Percentiles rank a stretch among this genome's conserved stretches.
phyloP scores from a whole-genome alignment of 2,329 filamentous ascomycete species.

The Exutisphaerella laricina region DNA sequence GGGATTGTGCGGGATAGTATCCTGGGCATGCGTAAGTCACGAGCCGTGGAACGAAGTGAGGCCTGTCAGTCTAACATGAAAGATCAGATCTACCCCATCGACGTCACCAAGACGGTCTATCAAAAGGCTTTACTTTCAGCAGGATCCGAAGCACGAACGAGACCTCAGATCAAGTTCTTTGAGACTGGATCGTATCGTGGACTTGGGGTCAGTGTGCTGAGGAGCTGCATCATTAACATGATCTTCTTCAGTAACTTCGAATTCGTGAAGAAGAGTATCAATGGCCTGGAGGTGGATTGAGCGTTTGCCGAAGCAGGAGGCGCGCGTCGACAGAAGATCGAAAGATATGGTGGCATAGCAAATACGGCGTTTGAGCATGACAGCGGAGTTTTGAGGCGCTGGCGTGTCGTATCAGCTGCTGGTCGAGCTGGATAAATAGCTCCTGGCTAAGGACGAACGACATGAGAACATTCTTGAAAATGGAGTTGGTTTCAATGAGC shows the following conservation, averaged over 20 bases:
- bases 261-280: slow-evolving; percentile 62
- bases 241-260: slow-evolving; percentile 89
- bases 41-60: slow-evolving; percentile 3
- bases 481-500: too few relatives aligned
- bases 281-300: slow-evolving; percentile 28
- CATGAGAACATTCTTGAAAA: too few relatives aligned
- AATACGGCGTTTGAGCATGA: not conserved
- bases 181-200: slow-evolving; percentile 75
- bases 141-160: slow-evolving; percentile 43
- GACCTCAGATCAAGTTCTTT: slow-evolving; percentile 72
- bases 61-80: slow-evolving; percentile 2
- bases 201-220: slow-evolving; percentile 75
- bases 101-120: slow-evolving; percentile 80
- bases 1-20: slow-evolving; percentile 74
- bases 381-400: not conserved
- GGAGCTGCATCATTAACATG: slow-evolving; percentile 77
- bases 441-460: not conserved
- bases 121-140: slow-evolving; percentile 73
- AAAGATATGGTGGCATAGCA: not conserved
- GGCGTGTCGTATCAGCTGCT: not conserved
- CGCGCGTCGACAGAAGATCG: not conserved
- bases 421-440: slow-evolving; percentile 1
- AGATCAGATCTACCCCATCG: slow-evolving; percentile 58
- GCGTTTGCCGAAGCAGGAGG: not conserved
- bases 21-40: slow-evolving; percentile 69